These are phyloP conservation scores for Colletotrichum lini DNA, from an alignment of 2,329 filamentous ascomycete species.

Conservation along the genomic window DNA sequence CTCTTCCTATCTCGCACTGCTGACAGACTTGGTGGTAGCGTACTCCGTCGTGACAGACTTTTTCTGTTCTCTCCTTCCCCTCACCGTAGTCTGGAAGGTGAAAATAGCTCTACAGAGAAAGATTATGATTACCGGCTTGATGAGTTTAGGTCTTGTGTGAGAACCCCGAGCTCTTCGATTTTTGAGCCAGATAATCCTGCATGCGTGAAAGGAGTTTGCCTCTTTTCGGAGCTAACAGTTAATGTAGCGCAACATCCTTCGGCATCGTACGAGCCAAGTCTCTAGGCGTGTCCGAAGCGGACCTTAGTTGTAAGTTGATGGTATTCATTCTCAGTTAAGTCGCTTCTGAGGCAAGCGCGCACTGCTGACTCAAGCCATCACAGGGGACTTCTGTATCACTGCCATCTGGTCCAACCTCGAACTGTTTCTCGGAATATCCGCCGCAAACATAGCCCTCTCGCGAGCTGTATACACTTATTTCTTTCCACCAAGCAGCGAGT, in stretches of 20 bases:
- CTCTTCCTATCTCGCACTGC: neutral
- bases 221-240: neutral
- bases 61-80: neutral
- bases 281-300: neutral
- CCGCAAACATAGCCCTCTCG: slow-evolving; percentile 49
- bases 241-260: neutral
- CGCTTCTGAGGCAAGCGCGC: neutral
- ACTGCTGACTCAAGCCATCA: neutral
- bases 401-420: neutral
- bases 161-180: neutral
- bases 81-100: neutral
- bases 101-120: neutral
- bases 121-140: neutral
- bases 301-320: neutral
- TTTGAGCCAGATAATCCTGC: neutral
- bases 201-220: no score
- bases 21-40: neutral
- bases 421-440: slow-evolving; percentile 54
- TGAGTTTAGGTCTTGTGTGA: neutral
- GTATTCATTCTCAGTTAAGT: neutral
- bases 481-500: neutral
- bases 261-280: neutral
- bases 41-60: neutral
- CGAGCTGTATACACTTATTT: slow-evolving; percentile 45
- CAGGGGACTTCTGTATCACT: neutral